Evolutionary conservation across 441 rosid species (phyloP), one percentile per base, ranked within the genome.

Genomic region (Manihot esculenta): DNA sequence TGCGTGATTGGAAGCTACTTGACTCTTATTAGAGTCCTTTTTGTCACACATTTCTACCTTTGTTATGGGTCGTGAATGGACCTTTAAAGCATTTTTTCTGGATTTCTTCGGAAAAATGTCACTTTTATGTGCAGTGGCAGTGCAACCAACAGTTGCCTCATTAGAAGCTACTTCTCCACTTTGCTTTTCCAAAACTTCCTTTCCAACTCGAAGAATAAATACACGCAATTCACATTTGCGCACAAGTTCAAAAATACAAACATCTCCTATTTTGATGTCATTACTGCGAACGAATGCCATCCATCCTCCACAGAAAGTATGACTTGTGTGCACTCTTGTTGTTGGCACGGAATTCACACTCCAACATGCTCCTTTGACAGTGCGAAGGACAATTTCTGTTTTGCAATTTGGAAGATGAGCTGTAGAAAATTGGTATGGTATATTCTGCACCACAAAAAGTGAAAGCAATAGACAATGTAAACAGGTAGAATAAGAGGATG

Each of bases 231-330:
- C 90, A 80, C 58, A 73, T 73, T 79, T 73, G 33, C 44, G 65
- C 24, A 79, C 82, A 72, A 84, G 82, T 77, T 88, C 90, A 75
- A 88, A 86, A 51, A 86, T 78, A 60, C 90, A 83, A 66, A 88
- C 68, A 50, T 86, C 92, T 57, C 87, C 89, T 53, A 83, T 58
- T 72, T 79, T 77, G 54, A 86, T 75, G 51, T 70, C 85, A 79
- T 86, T 88, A 69, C 76, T 57, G 27, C 85, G 88, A 35, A 86
- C 90, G 77, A 86, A 88, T 55, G 85, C 85, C 83, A 86, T 73
- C 92, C 92, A 88, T 58, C 92, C 92, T 58, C 86, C 88, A 73
- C 88, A 88, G 55, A 86, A 78, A 60, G 92, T 88, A 80, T 88
- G 90, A 71, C 81, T 81, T 59, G 88, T 82, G 67, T 86, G 90